phyloP scores from a whole-genome alignment of 192 early-diverging fungal species.

The Coemansia sp. region DNA sequence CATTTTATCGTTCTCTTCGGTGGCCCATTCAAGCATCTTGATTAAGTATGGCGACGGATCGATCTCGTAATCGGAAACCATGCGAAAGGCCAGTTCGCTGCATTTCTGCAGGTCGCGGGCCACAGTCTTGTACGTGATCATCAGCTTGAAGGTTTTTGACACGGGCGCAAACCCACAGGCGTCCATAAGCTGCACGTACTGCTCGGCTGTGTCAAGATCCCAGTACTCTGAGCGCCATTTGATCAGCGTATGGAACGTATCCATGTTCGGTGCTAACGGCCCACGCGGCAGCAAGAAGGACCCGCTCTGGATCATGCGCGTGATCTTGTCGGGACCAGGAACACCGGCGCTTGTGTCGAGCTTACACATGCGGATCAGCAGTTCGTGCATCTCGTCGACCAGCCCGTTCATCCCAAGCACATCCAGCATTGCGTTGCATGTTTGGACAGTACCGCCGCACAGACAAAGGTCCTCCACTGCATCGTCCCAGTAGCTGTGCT shows the following conservation, averaged over 20 bases:
- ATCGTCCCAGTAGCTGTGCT: slow-evolving; percentile 18
- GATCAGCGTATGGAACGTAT: slow-evolving; percentile 37
- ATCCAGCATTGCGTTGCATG: slow-evolving; percentile 40
- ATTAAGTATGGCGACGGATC: background rate
- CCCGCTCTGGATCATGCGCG: background rate
- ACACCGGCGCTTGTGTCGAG: background rate
- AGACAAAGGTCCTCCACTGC: slow-evolving; percentile 3
- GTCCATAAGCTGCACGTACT: slow-evolving; percentile 23
- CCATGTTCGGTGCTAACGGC: background rate
- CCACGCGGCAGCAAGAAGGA: background rate
- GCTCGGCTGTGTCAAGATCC: slow-evolving; percentile 24
- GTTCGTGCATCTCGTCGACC: slow-evolving; percentile 34
- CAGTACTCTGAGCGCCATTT: slow-evolving; percentile 49
- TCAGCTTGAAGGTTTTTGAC: slow-evolving; percentile 21
- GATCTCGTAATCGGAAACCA: slow-evolving; percentile 10
- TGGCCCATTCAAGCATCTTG: slow-evolving; percentile 17
- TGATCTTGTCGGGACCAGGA: background rate
- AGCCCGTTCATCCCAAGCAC: slow-evolving; percentile 47
- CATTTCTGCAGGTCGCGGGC: slow-evolving; percentile 19
- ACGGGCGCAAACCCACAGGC: slow-evolving; percentile 14
- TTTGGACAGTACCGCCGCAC: slow-evolving; percentile 1
- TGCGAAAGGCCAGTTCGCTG: slow-evolving; percentile 7
- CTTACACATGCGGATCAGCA: slow-evolving; percentile 13
- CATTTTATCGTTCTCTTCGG: slow-evolving; percentile 17
- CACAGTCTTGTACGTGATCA: slow-evolving; percentile 18